A percentile compares a stretch with the other conserved stretches of the same genome.
Evolutionary conservation across 2,329 filamentous ascomycete species (phyloP).

Genomic region (Raffaelea ambrosiae): DNA sequence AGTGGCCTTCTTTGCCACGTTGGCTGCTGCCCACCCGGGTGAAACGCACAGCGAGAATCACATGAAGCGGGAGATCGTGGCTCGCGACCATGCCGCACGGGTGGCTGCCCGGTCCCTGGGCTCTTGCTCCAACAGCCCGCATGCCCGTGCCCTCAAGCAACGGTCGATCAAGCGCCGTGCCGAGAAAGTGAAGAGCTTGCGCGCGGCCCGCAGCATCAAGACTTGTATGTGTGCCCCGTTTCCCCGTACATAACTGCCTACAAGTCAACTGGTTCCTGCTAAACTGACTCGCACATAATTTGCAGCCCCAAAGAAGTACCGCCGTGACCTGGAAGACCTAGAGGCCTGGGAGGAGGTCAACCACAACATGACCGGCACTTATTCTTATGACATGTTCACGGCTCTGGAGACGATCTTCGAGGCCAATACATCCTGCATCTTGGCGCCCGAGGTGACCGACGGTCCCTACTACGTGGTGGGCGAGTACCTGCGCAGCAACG

Average conservation of each 20-base stretch:
- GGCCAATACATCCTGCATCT: conserved; percentile 34
- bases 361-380: conserved; percentile 25
- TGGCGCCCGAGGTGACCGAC: conserved; percentile 41
- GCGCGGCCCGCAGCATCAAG: conserved; percentile 26
- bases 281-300: conserved; percentile 11
- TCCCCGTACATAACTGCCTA: too few species aligned
- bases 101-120: conserved; percentile 27
- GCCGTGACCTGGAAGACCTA: conserved; percentile 22
- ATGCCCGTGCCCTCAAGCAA: conserved; percentile 27
- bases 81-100: conserved; percentile 21
- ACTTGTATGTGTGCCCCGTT: conserved; percentile 18
- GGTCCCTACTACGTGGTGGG: conserved; percentile 47
- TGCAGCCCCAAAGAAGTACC: too few species aligned
- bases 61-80: conserved; percentile 25
- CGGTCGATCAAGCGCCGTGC: conserved; percentile 32
- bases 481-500: conserved; percentile 38
- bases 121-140: conserved; percentile 28
- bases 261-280: not conserved
- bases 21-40: conserved; percentile 22
- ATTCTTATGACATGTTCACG: conserved; percentile 24
- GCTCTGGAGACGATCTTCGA: conserved; percentile 28
- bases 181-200: conserved; percentile 27
- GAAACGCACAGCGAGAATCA: conserved; percentile 19
- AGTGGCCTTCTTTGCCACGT: conserved; percentile 14
- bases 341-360: conserved; percentile 20